Base-by-base conservation (phyloP, 1,139 yeast species). In the Scheffersomyces insectosa region DNA sequence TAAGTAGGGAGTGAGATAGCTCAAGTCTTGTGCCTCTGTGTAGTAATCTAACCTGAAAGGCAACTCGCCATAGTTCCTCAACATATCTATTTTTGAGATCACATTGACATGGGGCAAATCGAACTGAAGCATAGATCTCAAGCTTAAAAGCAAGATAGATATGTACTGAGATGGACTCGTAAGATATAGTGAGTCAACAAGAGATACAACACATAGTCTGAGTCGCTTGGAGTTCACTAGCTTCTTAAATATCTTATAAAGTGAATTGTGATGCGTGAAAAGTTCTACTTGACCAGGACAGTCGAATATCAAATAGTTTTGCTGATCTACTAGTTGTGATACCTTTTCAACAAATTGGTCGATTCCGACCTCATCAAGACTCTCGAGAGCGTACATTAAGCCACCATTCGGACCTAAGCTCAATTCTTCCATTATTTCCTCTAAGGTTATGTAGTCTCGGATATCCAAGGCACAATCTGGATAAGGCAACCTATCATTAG, bases 361-460 rank as follows among this genome's bases (percentile, higher is more conserved):
- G 10, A 79, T 56, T 1, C 68, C 68, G 10, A 58, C 60, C 28
- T 63, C 65, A 44, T 61, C 68, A 37, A 83, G 68, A 28, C 82
- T 75, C 57, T 93, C 98, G 55, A 95, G 68, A 0, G 98, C 97
- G 65, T 80, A 86, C 80, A 95, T 83, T 30, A 95, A 66, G 0
- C 97, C 97, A 31, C 99, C 99, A 57, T 95, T 95, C 0, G 99
- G 99, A 0, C 99, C 99, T 28, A 80, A 58, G 28, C 75, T 75
- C 50, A 87, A 81, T 48, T 87, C 90, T 33, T 80, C 80, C 99
- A 93, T 93, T 25, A 93, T 80, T 41, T 93, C 97, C 54, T 93
- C 97, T 13, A 93, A 63, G 0, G 95, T 86, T 6, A 91, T 80
- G 54, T 82, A 87, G 59, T 93, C 97, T 46, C 98, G 71, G 36